phyloP scores from a whole-genome alignment of 148 eudicot genomes.

The Bassia scoparia region DNA sequence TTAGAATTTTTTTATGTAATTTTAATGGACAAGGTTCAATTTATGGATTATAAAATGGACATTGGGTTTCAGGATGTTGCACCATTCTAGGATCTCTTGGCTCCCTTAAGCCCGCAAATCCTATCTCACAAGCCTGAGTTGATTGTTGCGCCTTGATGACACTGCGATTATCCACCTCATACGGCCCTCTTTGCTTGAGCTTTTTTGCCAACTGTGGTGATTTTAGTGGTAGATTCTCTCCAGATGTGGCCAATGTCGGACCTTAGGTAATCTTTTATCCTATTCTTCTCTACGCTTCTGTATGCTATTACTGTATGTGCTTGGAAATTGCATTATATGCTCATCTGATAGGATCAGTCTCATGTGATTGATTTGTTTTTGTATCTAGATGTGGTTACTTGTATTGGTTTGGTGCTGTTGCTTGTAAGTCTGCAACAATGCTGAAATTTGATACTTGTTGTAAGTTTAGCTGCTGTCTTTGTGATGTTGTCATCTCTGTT shows the following conservation, averaged over 20 bases:
- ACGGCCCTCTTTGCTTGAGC: constrained; percentile 62
- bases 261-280: constrained; percentile 44
- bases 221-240: constrained; percentile 74
- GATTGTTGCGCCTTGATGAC: constrained; percentile 81
- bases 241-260: constrained; percentile 53
- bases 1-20: background rate
- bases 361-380: background rate
- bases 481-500: constrained; percentile 29
- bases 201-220: constrained; percentile 72
- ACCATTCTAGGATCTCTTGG: constrained; percentile 52
- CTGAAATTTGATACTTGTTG: background rate
- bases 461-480: constrained; percentile 18
- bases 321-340: background rate
- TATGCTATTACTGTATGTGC: background rate
- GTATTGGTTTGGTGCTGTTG: background rate
- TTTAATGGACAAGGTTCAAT: background rate
- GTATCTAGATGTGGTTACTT: background rate
- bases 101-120: constrained; percentile 65
- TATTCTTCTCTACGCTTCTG: background rate
- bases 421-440: background rate
- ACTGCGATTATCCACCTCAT: constrained; percentile 51
- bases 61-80: constrained; percentile 52
- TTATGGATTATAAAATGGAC: constrained; percentile 5
- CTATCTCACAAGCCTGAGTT: constrained; percentile 57
- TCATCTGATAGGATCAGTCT: background rate